Evolutionary conservation across 345 rosid genomes (phyloP), one percentile per base, ranked within the genome.

Genomic region (Arabis hirsuta): DNA sequence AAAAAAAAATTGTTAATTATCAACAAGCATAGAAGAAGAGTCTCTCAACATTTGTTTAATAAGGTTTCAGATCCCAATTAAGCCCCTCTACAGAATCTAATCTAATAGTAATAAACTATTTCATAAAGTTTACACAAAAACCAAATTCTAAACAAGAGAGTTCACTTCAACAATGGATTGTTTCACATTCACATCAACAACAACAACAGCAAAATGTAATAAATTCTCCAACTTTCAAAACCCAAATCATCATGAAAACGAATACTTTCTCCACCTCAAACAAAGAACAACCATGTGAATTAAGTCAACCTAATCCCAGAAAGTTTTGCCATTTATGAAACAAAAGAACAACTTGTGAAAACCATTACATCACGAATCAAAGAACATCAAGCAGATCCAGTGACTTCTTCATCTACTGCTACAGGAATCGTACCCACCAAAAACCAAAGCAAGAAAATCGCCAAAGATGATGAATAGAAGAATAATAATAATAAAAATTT

Each of bases 51-150:
- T 55, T 55, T 69, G 74, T 62, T 69, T 76, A 76, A 68, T 76
- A 69, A 13, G 13, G 39, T 46, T 62, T 43, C 39, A 62, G 74
- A 62, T 76, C 65, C 79, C 79, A 76, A 60, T 36, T 43, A 74
- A 47, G 77, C 64, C 64, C 60, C 67, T 59, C 46, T 55, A 61
- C 52, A 68, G 63, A 75, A 54, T 69, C 61, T 61, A 61, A 61
- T 42, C 26, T 38, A 54, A 75, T 69, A 20, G 19, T 5, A 34
- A 16, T 48, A 1, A 13, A 74, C 46, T 43, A 59, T 56, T 50
- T 51, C 58, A 68, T 36, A 54, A 44, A 53, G 65, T 55, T 54
- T 1, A 36, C 14, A 7, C 57, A 62, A 26, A 53, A 61, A 38
- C 31, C 3, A 48, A 16, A 65, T 3, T 3, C 45, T n/a, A 42